Evolutionary conservation across 2,329 filamentous ascomycete genomes (phyloP).

Genomic region (Colletotrichum agaves): DNA sequence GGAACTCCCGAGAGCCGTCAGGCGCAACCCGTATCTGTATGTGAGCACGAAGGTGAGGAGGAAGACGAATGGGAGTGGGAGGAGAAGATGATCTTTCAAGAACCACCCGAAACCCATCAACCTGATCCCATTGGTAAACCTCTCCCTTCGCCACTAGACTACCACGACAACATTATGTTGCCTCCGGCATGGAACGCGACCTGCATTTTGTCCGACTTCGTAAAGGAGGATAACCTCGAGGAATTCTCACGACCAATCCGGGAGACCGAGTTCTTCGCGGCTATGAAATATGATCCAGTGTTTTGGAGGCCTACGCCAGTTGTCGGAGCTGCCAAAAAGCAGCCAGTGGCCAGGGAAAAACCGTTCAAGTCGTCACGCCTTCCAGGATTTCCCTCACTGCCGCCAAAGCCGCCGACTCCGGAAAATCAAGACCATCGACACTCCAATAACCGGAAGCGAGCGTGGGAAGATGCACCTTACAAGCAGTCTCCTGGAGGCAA

Average conservation of each 20-base stretch:
- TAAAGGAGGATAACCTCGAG: slow-evolving; percentile 54
- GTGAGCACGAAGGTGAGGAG: slow-evolving; percentile 37
- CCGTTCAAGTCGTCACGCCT: slow-evolving; percentile 30
- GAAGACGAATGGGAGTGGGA: slow-evolving; percentile 53
- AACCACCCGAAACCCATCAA: slow-evolving; percentile 46
- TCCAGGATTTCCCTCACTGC: slow-evolving; percentile 30
- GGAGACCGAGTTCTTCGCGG: slow-evolving; percentile 52
- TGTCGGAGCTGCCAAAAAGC: neutral
- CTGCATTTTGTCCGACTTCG: slow-evolving; percentile 57
- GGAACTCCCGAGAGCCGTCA: slow-evolving; percentile 16
- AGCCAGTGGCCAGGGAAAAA: slow-evolving; percentile 20
- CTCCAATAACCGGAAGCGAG: slow-evolving; percentile 23
- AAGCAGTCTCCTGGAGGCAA: neutral
- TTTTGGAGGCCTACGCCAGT: slow-evolving; percentile 45
- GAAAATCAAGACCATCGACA: slow-evolving; percentile 21
- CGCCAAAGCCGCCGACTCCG: slow-evolving; percentile 27
- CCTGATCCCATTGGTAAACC: slow-evolving; percentile 61
- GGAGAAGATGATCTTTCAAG: slow-evolving; percentile 50
- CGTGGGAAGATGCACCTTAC: slow-evolving; percentile 28
- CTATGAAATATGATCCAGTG: slow-evolving; percentile 55
- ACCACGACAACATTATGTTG: slow-evolving; percentile 57
- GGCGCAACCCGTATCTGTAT: neutral
- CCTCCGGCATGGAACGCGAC: slow-evolving; percentile 56
- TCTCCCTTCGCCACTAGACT: slow-evolving; percentile 49
- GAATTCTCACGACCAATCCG: slow-evolving; percentile 56